These are phyloP conservation scores for Canavalia ensiformis DNA, from an alignment of 306 rosid genomes.

Conservation along the genomic window DNA sequence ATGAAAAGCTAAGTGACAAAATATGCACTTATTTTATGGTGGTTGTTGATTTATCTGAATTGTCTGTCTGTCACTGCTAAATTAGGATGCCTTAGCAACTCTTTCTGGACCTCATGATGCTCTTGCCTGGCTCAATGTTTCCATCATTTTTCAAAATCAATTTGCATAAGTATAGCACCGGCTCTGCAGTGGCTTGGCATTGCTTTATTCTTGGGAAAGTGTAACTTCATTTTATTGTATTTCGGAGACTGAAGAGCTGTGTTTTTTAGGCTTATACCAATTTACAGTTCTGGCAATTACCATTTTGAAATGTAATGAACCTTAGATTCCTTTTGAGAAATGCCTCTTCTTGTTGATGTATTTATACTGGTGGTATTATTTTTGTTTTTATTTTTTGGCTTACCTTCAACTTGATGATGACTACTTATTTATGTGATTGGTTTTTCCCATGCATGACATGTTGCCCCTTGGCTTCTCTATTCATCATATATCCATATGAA, in stretches of 20 bases:
- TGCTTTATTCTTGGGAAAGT: not conserved
- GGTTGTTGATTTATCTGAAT: constrained; percentile 18
- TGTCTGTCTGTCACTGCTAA: constrained; percentile 17
- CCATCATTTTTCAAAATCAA: not conserved
- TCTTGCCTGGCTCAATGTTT: constrained; percentile 3
- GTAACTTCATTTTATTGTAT: not conserved
- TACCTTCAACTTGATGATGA: constrained; percentile 2
- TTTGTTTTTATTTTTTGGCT: not conserved
- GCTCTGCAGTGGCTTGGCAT: not conserved
- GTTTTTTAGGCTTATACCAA: not conserved
- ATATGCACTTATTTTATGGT: constrained; percentile 18
- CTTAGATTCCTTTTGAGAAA: not conserved
- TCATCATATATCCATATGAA: not conserved
- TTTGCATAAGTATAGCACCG: not conserved
- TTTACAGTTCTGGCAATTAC: not conserved
- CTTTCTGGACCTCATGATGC: not conserved
- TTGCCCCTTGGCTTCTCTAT: constrained; percentile 12
- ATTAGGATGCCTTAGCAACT: constrained; percentile 24
- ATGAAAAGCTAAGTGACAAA: constrained; percentile 1
- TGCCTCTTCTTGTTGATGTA: not conserved
- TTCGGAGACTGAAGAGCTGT: not conserved
- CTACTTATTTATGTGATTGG: constrained; percentile 12
- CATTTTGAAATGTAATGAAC: not conserved
- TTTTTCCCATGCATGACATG: not conserved
- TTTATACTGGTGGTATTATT: not conserved